Conservation (phyloP, 2,329 filamentous ascomycete species). For the Beauveria caledonica region DNA sequence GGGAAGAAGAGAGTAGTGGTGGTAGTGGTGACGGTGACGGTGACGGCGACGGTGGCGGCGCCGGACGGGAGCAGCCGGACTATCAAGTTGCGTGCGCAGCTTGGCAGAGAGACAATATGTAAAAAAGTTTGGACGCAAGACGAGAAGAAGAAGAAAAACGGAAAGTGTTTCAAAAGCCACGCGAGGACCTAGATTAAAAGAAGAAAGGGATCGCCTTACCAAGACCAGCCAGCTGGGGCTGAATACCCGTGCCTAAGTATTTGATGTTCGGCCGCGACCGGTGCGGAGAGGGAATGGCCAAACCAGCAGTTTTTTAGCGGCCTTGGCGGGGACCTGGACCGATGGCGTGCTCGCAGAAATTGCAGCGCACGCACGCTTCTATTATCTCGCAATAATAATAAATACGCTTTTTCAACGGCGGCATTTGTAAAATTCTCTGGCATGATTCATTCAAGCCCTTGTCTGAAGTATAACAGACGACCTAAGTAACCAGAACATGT, state of each 20-base stretch:
- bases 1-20: neutral
- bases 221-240: neutral
- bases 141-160: neutral
- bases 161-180: neutral
- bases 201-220: neutral
- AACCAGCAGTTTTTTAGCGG: neutral
- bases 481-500: neutral
- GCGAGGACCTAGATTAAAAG: neutral
- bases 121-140: neutral
- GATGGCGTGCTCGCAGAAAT: conserved; percentile 10
- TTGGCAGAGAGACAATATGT: neutral
- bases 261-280: neutral
- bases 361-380: neutral
- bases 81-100: neutral
- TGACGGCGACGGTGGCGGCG: neutral
- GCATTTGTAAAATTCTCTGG: no score
- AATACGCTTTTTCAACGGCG: neutral
- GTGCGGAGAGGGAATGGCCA: neutral
- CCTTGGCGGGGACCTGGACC: neutral
- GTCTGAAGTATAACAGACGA: no score
- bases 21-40: neutral
- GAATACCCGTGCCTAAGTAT: neutral
- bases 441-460: neutral
- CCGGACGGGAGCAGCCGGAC: neutral
- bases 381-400: neutral